phyloP scores from a whole-genome alignment of 805 yeast species.

The Zygoascus flipseniorum region DNA sequence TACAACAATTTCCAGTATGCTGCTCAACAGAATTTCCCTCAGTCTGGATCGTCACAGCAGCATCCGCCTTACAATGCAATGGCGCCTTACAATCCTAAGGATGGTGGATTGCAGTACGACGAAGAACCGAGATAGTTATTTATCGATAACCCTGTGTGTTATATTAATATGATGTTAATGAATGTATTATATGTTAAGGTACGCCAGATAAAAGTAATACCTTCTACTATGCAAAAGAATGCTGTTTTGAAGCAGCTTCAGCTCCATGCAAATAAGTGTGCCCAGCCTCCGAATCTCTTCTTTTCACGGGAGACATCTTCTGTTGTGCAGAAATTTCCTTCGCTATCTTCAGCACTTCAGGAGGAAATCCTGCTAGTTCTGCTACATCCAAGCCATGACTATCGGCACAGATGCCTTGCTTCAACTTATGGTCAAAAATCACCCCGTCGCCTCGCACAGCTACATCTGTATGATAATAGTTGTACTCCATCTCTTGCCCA shows the following conservation, averaged over 20 bases:
- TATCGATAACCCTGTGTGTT: background rate
- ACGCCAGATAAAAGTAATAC: too few species aligned
- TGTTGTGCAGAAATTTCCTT: conserved; percentile 11
- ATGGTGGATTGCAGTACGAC: conserved; percentile 21
- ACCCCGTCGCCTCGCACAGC: background rate
- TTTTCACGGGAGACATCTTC: background rate
- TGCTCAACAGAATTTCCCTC: background rate
- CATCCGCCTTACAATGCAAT: background rate
- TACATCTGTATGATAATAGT: background rate
- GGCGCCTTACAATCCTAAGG: background rate
- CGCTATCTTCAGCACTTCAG: conserved; percentile 48
- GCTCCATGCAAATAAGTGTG: too few species aligned
- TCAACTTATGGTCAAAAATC: conserved; percentile 44
- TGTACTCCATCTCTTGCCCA: conserved; percentile 15
- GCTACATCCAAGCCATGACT: conserved; percentile 78
- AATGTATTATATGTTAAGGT: too few species aligned
- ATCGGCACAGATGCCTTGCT: conserved; percentile 58
- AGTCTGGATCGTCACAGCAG: background rate
- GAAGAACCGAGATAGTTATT: conserved; percentile 2
- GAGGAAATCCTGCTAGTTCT: conserved; percentile 69
- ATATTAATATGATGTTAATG: too few species aligned
- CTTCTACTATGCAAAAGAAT: too few species aligned
- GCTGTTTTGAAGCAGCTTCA: too few species aligned
- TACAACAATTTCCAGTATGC: background rate
- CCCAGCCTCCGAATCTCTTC: too few species aligned